These are phyloP conservation scores for Cladophialophora chaetospira DNA, from an alignment of 2,329 filamentous ascomycete genomes.

Conservation along the genomic window DNA sequence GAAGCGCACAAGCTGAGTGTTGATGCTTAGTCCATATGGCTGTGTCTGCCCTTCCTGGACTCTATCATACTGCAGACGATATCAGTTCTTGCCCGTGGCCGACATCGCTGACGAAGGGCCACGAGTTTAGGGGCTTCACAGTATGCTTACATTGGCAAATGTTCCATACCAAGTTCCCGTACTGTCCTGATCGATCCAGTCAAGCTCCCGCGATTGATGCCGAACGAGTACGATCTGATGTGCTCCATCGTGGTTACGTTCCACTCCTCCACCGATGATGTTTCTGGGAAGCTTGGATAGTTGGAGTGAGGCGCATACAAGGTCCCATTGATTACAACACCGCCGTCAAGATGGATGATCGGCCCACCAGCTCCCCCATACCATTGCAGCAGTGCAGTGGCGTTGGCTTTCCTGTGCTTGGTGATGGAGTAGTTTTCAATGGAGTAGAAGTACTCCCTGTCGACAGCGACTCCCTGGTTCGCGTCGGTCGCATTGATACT, in stretches of 20 bases:
- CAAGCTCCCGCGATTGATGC: slow-evolving; percentile 10
- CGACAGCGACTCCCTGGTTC: slow-evolving; percentile 15
- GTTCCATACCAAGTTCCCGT: slow-evolving; percentile 16
- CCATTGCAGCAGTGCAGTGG: slow-evolving; percentile 7
- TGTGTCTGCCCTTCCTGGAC: slow-evolving; percentile 10
- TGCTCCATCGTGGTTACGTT: slow-evolving; percentile 13
- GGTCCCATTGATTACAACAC: slow-evolving; percentile 14
- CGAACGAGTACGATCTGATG: slow-evolving; percentile 6
- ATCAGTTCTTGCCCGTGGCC: too few relatives aligned
- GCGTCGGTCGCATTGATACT: slow-evolving; percentile 9
- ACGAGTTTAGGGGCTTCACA: too few relatives aligned
- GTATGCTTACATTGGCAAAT: slow-evolving; percentile 10
- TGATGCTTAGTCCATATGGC: slow-evolving; percentile 15
- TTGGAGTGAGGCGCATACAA: slow-evolving; percentile 10
- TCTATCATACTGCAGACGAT: slow-evolving; percentile 9
- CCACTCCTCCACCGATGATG: slow-evolving; percentile 16
- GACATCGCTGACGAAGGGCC: too few relatives aligned
- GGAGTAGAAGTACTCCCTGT: slow-evolving; percentile 11
- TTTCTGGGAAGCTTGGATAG: slow-evolving; percentile 9
- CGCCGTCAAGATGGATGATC: slow-evolving; percentile 16
- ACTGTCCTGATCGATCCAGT: slow-evolving; percentile 16
- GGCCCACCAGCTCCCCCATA: slow-evolving; percentile 5
- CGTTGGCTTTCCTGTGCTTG: slow-evolving; percentile 14
- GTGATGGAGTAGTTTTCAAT: slow-evolving; percentile 18
- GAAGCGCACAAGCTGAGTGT: slow-evolving; percentile 14